Evolutionary conservation across 495 filamentous ascomycete genomes (phyloP).

Genomic region (Hypoxylon trugodes): DNA sequence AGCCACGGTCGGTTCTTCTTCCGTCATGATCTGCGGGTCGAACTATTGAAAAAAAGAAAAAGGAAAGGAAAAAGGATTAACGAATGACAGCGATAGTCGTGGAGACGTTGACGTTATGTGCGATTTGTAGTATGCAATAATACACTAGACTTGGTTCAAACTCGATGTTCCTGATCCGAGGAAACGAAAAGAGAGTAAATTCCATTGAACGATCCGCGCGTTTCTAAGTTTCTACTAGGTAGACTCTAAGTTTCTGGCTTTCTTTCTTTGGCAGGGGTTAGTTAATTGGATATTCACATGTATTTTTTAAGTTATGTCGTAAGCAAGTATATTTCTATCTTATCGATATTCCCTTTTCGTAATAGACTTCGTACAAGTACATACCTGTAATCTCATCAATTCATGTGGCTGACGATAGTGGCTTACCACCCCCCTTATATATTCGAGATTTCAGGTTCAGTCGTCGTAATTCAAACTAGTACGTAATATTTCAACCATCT

Average conservation of each 20-base stretch:
- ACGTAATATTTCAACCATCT: too few relatives aligned
- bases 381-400: neutral
- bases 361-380: neutral
- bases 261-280: too few relatives aligned
- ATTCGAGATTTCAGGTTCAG: too few relatives aligned
- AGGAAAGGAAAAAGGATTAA: neutral
- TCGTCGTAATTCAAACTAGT: too few relatives aligned
- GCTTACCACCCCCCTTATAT: neutral
- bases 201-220: slow-evolving; percentile 10
- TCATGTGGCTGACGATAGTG: neutral
- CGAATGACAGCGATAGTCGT: neutral
- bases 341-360: neutral
- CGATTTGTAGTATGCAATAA: neutral
- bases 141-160: too few relatives aligned
- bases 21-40: slow-evolving; percentile 22
- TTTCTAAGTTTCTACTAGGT: neutral
- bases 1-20: slow-evolving; percentile 13
- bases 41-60: too few relatives aligned
- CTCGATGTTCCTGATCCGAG: slow-evolving; percentile 8
- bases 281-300: slow-evolving; percentile 26
- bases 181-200: slow-evolving; percentile 6
- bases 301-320: slow-evolving; percentile 21
- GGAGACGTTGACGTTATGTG: too few relatives aligned
- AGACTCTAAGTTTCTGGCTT: too few relatives aligned
- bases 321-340: neutral